Evolutionary conservation across 1,139 yeast genomes (phyloP).

Genomic region (Trichomonascaceae sp.): DNA sequence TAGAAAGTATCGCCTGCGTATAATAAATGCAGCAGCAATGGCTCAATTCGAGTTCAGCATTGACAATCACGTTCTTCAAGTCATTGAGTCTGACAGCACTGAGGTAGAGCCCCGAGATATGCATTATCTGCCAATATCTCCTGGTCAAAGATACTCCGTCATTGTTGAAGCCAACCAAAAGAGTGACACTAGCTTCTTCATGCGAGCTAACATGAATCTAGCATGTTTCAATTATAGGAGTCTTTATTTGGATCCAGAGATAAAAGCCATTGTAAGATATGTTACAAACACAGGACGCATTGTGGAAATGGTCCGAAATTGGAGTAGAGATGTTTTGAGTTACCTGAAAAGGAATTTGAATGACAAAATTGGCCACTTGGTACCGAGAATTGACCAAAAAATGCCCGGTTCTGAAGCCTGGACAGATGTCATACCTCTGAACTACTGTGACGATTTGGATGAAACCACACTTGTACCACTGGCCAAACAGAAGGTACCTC

Average conservation of each 20-base stretch:
- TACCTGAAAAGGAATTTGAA: not conserved
- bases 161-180: constrained; percentile 38
- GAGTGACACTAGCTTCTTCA: constrained; percentile 8
- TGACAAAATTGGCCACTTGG: not conserved
- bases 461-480: constrained; percentile 14
- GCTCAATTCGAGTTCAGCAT: constrained; percentile 27
- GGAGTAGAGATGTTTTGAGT: not conserved
- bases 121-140: constrained; percentile 54
- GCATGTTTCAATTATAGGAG: constrained; percentile 21
- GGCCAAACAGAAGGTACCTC: constrained; percentile 12
- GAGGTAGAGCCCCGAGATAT: constrained; percentile 52
- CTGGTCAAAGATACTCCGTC: constrained; percentile 71
- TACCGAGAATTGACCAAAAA: not conserved
- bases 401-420: constrained; percentile 13
- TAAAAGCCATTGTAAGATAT: constrained; percentile 16
- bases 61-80: constrained; percentile 46
- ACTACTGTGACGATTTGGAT: constrained; percentile 18
- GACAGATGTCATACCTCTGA: constrained; percentile 15
- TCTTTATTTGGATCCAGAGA: constrained; percentile 18
- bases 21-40: constrained; percentile 30
- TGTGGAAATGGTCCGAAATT: constrained; percentile 20
- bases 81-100: constrained; percentile 71
- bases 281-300: constrained; percentile 20
- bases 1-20: constrained; percentile 24
- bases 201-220: constrained; percentile 22